Conservation (phyloP, 305 asterid species). For the Petunia hybrid region DNA sequence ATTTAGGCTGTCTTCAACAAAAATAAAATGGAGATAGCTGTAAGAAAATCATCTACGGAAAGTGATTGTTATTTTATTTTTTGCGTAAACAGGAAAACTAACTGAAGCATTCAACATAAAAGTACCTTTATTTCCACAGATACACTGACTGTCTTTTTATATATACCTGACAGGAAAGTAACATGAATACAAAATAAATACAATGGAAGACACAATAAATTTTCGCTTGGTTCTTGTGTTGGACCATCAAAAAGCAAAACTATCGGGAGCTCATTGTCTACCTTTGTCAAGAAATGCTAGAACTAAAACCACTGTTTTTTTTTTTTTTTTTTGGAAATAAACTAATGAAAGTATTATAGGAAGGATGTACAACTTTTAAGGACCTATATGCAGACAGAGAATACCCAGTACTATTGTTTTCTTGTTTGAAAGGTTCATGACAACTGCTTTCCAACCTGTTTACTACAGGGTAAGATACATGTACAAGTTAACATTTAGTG, state of each 20-base stretch:
- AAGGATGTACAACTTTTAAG: neutral
- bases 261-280: neutral
- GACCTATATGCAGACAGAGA: neutral
- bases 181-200: neutral
- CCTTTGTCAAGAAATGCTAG: neutral
- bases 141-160: constrained; percentile 57
- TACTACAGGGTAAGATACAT: neutral
- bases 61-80: too few species aligned
- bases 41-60: constrained; percentile 1
- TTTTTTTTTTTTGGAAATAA: neutral
- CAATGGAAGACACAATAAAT: neutral
- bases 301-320: too few species aligned
- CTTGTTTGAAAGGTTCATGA: neutral
- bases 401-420: neutral
- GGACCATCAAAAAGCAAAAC: neutral
- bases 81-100: constrained; percentile 25
- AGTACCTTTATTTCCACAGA: constrained; percentile 92
- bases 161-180: constrained; percentile 48
- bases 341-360: neutral
- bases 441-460: neutral
- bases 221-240: neutral
- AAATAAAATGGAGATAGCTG: neutral
- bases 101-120: constrained; percentile 21
- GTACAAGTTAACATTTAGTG: neutral
- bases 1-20: constrained; percentile 76